These are phyloP conservation scores for Candida yuanshanica DNA, from an alignment of 805 yeast species.

Conservation along the genomic window DNA sequence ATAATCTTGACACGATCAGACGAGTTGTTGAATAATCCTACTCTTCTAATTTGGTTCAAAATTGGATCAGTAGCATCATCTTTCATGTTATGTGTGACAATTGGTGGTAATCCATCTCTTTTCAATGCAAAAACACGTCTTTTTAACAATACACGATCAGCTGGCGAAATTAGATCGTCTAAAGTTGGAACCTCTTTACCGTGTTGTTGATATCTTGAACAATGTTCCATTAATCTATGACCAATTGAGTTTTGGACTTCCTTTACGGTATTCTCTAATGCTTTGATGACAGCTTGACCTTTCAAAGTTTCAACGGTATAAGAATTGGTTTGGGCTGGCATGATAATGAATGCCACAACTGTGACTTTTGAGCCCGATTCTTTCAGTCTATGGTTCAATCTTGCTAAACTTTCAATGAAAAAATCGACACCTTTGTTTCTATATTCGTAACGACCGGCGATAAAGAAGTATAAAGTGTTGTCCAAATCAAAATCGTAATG, in stretches of 20 bases:
- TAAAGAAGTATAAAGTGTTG: slow-evolving; percentile 90
- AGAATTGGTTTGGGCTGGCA: slow-evolving; percentile 95
- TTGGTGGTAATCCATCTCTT: slow-evolving; percentile 86
- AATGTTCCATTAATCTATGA: slow-evolving; percentile 82
- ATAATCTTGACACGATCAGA: slow-evolving; percentile 90
- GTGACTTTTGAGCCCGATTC: slow-evolving; percentile 80
- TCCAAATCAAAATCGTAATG: slow-evolving; percentile 92
- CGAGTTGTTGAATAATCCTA: slow-evolving; percentile 82
- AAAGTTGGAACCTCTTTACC: slow-evolving; percentile 68
- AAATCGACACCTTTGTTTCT: slow-evolving; percentile 96
- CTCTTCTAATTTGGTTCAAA: slow-evolving; percentile 84
- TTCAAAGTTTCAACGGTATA: slow-evolving; percentile 93
- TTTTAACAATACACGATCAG: slow-evolving; percentile 84
- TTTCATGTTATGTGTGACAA: slow-evolving; percentile 94
- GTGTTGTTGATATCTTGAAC: slow-evolving; percentile 59
- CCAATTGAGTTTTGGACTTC: slow-evolving; percentile 88
- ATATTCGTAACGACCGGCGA: slow-evolving; percentile 95
- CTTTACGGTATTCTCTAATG: slow-evolving; percentile 79
- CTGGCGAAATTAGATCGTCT: slow-evolving; percentile 77
- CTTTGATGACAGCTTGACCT: slow-evolving; percentile 94
- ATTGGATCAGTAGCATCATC: slow-evolving; percentile 91
- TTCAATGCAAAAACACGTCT: slow-evolving; percentile 91
- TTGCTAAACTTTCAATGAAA: slow-evolving; percentile 86
- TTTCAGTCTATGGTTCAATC: slow-evolving; percentile 84
- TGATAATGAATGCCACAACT: slow-evolving; percentile 93